These are phyloP conservation scores for Toxicodendron radicans DNA, from an alignment of 345 rosid species.

Conservation along the genomic window DNA sequence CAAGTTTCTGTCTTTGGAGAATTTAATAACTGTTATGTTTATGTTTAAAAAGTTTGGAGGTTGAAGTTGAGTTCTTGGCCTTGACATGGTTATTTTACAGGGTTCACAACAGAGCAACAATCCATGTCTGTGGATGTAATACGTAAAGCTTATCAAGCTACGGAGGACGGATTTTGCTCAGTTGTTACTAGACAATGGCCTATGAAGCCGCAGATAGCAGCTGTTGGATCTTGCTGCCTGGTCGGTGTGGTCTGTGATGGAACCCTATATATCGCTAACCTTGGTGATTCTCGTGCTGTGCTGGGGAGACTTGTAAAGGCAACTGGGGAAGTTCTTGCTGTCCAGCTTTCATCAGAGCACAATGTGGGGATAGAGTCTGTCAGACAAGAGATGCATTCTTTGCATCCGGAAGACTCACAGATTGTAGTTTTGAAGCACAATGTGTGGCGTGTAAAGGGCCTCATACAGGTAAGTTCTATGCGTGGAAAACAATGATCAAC, in stretches of 20 bases:
- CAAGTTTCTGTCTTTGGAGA: no score
- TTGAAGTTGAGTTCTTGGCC: slow-evolving; percentile 2
- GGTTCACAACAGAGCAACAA: slow-evolving; percentile 72
- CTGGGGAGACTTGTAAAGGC: slow-evolving; percentile 82
- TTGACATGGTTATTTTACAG: slow-evolving; percentile 33
- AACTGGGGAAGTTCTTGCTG: slow-evolving; percentile 82
- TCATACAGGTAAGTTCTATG: slow-evolving; percentile 70
- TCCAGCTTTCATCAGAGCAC: slow-evolving; percentile 87
- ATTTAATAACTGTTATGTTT: not conserved
- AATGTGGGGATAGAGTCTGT: slow-evolving; percentile 87
- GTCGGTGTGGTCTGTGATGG: slow-evolving; percentile 81
- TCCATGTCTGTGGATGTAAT: slow-evolving; percentile 84
- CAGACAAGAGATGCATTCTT: slow-evolving; percentile 80
- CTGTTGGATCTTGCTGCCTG: slow-evolving; percentile 95
- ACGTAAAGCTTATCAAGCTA: slow-evolving; percentile 84
- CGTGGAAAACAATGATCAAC: not conserved
- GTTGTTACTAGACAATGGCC: slow-evolving; percentile 95
- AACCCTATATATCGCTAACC: slow-evolving; percentile 76
- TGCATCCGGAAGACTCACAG: slow-evolving; percentile 87
- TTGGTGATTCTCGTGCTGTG: slow-evolving; percentile 97
- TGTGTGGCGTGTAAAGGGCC: slow-evolving; percentile 98
- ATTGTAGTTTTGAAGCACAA: slow-evolving; percentile 87
- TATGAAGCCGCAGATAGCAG: slow-evolving; percentile 89
- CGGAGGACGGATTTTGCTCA: slow-evolving; percentile 89
- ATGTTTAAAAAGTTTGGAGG: not conserved